Percentiles rank a stretch among this genome's conserved stretches.
These are phyloP conservation scores for Sporisorium scitamineum DNA, from an alignment of 1,284 basidiomycete species.

Conservation along the genomic window DNA sequence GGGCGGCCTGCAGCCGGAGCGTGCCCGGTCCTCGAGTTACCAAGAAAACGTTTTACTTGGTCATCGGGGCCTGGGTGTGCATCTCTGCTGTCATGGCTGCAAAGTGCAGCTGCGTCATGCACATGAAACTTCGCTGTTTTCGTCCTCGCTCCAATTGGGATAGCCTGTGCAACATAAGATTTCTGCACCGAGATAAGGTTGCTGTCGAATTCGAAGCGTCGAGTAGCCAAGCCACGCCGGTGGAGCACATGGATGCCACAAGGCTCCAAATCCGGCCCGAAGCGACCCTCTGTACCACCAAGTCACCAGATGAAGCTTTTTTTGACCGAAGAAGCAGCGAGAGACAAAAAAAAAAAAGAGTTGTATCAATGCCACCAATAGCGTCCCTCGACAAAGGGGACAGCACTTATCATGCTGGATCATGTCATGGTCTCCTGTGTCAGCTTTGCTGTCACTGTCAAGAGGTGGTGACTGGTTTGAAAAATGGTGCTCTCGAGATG, in stretches of 20 bases:
- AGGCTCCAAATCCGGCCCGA: conserved; percentile 13
- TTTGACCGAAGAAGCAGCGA: conserved; percentile 1
- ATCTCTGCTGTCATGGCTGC: too few relatives aligned
- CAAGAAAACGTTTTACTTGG: too few relatives aligned
- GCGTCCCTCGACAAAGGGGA: background rate
- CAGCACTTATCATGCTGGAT: background rate
- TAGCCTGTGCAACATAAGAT: too few relatives aligned
- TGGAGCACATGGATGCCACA: conserved; percentile 35
- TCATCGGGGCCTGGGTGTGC: too few relatives aligned
- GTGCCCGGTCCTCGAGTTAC: background rate
- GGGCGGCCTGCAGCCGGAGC: background rate
- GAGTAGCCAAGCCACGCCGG: conserved; percentile 6
- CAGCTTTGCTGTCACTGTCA: too few relatives aligned
- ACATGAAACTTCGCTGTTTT: too few relatives aligned
- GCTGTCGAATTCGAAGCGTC: too few relatives aligned
- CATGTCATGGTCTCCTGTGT: too few relatives aligned
- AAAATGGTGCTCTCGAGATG: conserved; percentile 10
- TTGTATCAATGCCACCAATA: background rate
- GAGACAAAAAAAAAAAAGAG: background rate
- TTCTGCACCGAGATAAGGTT: too few relatives aligned
- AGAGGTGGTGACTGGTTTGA: background rate
- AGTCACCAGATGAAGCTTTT: background rate
- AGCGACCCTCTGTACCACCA: background rate
- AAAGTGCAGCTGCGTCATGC: too few relatives aligned
- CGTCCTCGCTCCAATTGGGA: too few relatives aligned